Evolutionary conservation across 768 basidiomycete genomes (phyloP), one percentile per base, ranked within the genome.

Genomic region (Fomitopsis serialis): DNA sequence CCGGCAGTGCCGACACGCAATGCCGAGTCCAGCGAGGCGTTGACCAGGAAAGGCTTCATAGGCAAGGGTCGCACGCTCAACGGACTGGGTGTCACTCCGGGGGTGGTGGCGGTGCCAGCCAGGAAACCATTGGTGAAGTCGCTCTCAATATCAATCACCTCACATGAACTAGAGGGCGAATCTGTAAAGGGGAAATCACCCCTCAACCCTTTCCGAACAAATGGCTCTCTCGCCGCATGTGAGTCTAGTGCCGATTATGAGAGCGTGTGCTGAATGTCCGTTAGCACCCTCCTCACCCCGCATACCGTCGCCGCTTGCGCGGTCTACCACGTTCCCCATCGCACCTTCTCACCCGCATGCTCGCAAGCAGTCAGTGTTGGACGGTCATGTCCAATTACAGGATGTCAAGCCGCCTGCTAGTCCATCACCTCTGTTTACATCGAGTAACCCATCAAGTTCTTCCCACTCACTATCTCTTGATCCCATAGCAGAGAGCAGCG

Each of bases 341-440:
- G 71, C 79, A 0, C 71, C 80, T 0, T 75, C 79, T 40, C 89
- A 91, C 61, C 89, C 89, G 0, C 89, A 91, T 56, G 89, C 86
- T 0, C 80, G 89, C 32, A 91, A 90, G 64, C 74, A 81, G 19
- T 91, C 88, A 17, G 68, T 88, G 3, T 53, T 82, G 11, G 84
- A 86, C 58, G 80, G 78, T 1, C 73, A 72, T 17, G 51, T 69
- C 7, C 68, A 69, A 43, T 48, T 72, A 23, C 64, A 68, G 32
- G 69, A 68, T 35, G 25, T 60, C 35, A 45, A 46, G 3, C 45
- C 48, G 6, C 57, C 60, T 9, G 34, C 62, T 22, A 50, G 60
- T 12, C 42, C 54, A 13, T 58, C 61, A 12, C 53, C 66, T 13
- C 47, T 55, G 11, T 45, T 60, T 3, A 58, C 62, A n/a, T 59